phyloP scores from a whole-genome alignment of 2,329 filamentous ascomycete species.

The Penicillium sp. region DNA sequence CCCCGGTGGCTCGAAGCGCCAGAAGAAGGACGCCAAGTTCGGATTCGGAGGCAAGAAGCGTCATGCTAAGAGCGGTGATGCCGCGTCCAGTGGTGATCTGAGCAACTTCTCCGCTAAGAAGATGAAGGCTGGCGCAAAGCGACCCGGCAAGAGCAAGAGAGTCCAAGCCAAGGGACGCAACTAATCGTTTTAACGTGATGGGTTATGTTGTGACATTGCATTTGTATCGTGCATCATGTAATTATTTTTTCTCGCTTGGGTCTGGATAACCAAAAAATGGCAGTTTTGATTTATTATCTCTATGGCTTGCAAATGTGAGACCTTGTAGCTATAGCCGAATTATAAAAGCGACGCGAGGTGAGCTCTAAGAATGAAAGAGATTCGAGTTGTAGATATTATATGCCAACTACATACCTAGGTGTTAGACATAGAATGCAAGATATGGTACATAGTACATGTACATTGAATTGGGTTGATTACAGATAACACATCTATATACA shows the following conservation, averaged over 20 bases:
- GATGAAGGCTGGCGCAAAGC: constrained; percentile 67
- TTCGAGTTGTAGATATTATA: neutral
- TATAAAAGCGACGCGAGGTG: too few relatives aligned
- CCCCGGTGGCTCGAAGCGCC: constrained; percentile 61
- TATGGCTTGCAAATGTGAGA: neutral
- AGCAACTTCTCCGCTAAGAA: constrained; percentile 75
- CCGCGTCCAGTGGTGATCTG: constrained; percentile 75
- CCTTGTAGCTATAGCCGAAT: neutral
- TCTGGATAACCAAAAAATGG: constrained; percentile 16
- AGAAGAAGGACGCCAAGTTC: constrained; percentile 93
- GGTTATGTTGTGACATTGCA: constrained; percentile 9
- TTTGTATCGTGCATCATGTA: constrained; percentile 15
- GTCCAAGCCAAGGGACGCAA: constrained; percentile 35
- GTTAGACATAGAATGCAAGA: neutral
- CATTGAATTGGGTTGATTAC: neutral
- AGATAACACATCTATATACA: constrained; percentile 5
- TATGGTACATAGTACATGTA: neutral
- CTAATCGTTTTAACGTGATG: constrained; percentile 12
- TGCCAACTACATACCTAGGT: too few relatives aligned
- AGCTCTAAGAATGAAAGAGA: neutral
- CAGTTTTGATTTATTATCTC: constrained; percentile 9
- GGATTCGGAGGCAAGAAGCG: constrained; percentile 97
- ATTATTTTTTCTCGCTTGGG: constrained; percentile 15
- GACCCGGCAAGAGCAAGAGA: constrained; percentile 53
- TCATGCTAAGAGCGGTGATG: constrained; percentile 85